phyloP scores from a whole-genome alignment of 1,139 yeast genomes.

The Geotrichum carabidarum region DNA sequence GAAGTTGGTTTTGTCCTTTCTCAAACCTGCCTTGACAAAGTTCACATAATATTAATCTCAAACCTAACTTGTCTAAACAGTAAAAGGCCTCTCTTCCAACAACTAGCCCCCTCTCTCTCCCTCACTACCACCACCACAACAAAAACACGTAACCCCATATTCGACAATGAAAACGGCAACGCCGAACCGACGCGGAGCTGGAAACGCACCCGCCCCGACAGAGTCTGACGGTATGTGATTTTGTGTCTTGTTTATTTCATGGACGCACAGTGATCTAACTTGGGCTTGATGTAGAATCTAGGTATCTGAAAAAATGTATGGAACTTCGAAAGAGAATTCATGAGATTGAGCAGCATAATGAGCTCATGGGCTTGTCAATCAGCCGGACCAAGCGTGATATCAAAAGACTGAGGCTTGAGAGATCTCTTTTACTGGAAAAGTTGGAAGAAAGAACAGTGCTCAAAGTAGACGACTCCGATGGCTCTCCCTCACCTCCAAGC shows the following conservation, averaged over 20 bases:
- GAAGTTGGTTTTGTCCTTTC: too few relatives aligned
- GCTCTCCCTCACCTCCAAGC: slow-evolving; percentile 1
- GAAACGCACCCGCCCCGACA: not conserved
- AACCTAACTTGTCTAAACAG: too few relatives aligned
- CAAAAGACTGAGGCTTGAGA: slow-evolving; percentile 74
- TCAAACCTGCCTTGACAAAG: too few relatives aligned
- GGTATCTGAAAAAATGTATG: slow-evolving; percentile 55
- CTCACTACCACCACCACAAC: too few relatives aligned
- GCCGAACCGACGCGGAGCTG: slow-evolving; percentile 8
- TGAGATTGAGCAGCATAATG: slow-evolving; percentile 77
- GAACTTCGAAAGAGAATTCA: slow-evolving; percentile 67
- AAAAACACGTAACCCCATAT: too few relatives aligned
- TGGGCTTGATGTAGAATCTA: slow-evolving; percentile 28
- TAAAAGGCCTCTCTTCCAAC: too few relatives aligned
- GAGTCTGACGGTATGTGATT: slow-evolving; percentile 11
- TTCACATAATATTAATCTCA: too few relatives aligned
- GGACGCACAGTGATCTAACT: too few relatives aligned
- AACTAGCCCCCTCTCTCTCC: too few relatives aligned
- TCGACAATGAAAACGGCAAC: slow-evolving; percentile 9
- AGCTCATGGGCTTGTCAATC: slow-evolving; percentile 68
- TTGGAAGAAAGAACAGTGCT: slow-evolving; percentile 45
- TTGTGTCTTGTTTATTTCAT: not conserved
- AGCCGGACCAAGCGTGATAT: slow-evolving; percentile 73
- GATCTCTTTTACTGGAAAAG: slow-evolving; percentile 72
- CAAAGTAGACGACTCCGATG: slow-evolving; percentile 2